Evolutionary conservation across 352 stramenopile genomes (phyloP).

Genomic region (Phytophthora cactorum): DNA sequence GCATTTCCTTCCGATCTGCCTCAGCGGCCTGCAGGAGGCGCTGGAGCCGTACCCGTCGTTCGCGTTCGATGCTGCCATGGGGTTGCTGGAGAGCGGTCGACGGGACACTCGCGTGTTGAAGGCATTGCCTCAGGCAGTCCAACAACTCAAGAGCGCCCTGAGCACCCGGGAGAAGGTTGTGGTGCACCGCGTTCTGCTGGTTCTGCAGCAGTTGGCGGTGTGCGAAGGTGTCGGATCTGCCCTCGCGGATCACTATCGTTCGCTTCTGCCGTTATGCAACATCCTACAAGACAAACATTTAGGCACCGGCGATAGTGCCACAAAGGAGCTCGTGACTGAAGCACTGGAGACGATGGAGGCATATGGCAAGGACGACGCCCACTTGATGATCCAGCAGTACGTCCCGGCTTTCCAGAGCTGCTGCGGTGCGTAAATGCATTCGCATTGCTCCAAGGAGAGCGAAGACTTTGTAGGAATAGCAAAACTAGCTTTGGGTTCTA

Average conservation of each 20-base stretch:
- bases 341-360: slow-evolving; percentile 76
- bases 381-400: slow-evolving; percentile 80
- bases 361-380: slow-evolving; percentile 72
- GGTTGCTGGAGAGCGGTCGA: slow-evolving; percentile 58
- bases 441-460: neutral
- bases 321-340: slow-evolving; percentile 64
- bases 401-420: slow-evolving; percentile 73
- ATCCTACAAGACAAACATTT: slow-evolving; percentile 83
- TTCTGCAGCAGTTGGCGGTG: slow-evolving; percentile 78
- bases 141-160: slow-evolving; percentile 70
- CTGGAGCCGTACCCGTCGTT: slow-evolving; percentile 78
- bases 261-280: slow-evolving; percentile 82
- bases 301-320: slow-evolving; percentile 67
- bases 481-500: slow-evolving; percentile 18
- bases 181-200: slow-evolving; percentile 68
- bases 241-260: slow-evolving; percentile 71
- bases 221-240: slow-evolving; percentile 73
- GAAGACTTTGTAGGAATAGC: neutral
- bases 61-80: slow-evolving; percentile 72
- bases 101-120: slow-evolving; percentile 56
- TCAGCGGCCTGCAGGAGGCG: slow-evolving; percentile 74
- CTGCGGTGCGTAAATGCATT: slow-evolving; percentile 25
- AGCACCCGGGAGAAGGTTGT: slow-evolving; percentile 68
- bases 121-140: slow-evolving; percentile 62
- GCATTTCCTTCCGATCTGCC: slow-evolving; percentile 76